Evolutionary conservation across 305 asterid genomes (phyloP).

Genomic region (Fraxinus ornus): DNA sequence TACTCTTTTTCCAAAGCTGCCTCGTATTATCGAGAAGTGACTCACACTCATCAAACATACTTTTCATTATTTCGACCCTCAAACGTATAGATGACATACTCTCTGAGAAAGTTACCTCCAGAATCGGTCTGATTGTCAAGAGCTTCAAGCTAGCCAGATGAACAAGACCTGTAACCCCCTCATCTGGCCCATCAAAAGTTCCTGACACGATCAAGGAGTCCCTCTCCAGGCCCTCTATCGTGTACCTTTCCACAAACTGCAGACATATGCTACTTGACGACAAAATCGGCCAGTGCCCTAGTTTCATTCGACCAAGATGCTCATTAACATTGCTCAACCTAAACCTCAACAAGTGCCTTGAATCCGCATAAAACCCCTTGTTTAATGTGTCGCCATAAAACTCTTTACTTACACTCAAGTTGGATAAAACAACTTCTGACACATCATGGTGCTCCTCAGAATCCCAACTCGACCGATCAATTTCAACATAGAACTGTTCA

Average conservation of each 20-base stretch:
- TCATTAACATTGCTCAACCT: constrained; percentile 54
- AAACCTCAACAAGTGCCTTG: constrained; percentile 61
- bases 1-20: constrained; percentile 85
- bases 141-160: constrained; percentile 80
- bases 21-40: constrained; percentile 73
- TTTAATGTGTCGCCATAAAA: constrained; percentile 43
- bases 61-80: constrained; percentile 68
- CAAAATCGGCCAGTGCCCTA: constrained; percentile 94
- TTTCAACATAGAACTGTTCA: constrained; percentile 55
- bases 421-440: constrained; percentile 66
- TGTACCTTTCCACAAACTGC: constrained; percentile 53
- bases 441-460: constrained; percentile 66
- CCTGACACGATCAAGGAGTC: constrained; percentile 61
- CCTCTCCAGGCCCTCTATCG: constrained; percentile 41
- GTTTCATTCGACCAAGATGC: constrained; percentile 65
- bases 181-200: constrained; percentile 78
- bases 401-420: constrained; percentile 54
- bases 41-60: constrained; percentile 62
- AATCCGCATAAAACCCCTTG: constrained; percentile 50
- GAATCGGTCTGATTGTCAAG: constrained; percentile 64
- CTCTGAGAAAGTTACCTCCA: constrained; percentile 38
- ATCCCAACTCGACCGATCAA: constrained; percentile 61
- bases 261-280: constrained; percentile 46
- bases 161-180: constrained; percentile 76
- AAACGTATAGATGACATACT: constrained; percentile 50